Base-by-base conservation (phyloP, 2,329 filamentous ascomycete genomes). In the Fusarium ambrosium region DNA sequence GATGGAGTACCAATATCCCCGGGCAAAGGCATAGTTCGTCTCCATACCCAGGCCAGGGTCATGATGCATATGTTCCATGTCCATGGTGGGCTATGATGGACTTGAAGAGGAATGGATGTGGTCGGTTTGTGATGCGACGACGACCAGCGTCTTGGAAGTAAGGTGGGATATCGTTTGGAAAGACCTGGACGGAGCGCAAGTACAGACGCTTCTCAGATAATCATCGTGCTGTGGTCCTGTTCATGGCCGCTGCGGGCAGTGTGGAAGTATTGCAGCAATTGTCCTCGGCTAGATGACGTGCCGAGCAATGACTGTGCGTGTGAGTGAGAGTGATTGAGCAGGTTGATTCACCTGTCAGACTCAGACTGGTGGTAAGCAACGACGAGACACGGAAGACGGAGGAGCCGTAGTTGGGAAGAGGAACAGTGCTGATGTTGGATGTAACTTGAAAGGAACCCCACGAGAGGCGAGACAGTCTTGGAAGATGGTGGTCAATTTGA, bases 1-100 rank as follows among this genome's bases (percentile, higher is more conserved):
- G 41, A 90, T 82, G 37, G 89, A 86, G 77, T 91, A 92, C 90
- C 90, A 92, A 77, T 88, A 92, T 3, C 85, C 85, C 20, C 84
- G 84, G 18, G 90, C 89, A 61, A 91, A 84, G 45, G 82, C 83
- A 78, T 85, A 85, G 77, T 91, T 91, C 41, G 81, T 81, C 2
- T 80, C 82, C 61, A 84, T 80, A 20, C 83, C 82, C 73, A 83
- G 79, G 62, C 81, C 77, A 48, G 81, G 76, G 62, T 78, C 77
- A 29, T 82, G 75, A 27, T 74, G 66, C 77, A 79, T 79, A 24
- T 74, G 65, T 32, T 72, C 78, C 80, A 81, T 81, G 45, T 80
- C 82, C 83, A 84, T 83, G 64, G 77, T 69, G 71, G 56, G 62
- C 18, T 67, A 51, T 69, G n/a, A n/a, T 56, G 56, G 48, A 55